Base-by-base conservation (phyloP, 1,284 basidiomycete genomes). In the Trichosporon coremiiforme region DNA sequence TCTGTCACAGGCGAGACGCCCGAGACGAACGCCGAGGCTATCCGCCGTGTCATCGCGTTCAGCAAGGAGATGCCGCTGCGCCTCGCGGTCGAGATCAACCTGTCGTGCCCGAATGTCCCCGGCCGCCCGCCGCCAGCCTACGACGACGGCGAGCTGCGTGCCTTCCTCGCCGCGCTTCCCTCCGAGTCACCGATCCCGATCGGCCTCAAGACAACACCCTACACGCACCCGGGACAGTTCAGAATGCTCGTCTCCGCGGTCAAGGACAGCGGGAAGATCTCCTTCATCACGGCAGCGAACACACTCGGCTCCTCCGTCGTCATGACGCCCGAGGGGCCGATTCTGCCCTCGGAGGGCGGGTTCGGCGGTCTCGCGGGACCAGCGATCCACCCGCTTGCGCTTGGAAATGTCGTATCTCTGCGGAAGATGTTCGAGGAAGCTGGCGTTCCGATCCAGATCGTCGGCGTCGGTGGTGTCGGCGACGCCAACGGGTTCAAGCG, bases 51-150 rank as follows among this genome's bases (percentile, higher is more conserved):
- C 7, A 67, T 73, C 12, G 29, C 29, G 12, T 15, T 57, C 13
- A 35, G 41, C 4, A 3, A 12, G 1, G 36, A 67, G 25, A n/a
- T 69, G 0, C 22, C 8, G 8, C 41, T 66, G 25, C 66, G 66
- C 6, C 57, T 73, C 4, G 72, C 72, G 0, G 66, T 73, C 33
- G 72, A 73, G 64, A 67, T 73, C 60, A 73, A 73, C 66, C 70
- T 73, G 7, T 68, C 66, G 9, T 73, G 72, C 60, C 72, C 72
- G 6, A 73, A 73, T 45, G 72, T 73, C 12, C 72, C 72, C 6
- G 70, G 68, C 57, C 67, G 65, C 50, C 72, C 72, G 9, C 72
- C 72, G 15, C 72, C 72, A 0, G 72, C 72, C 13, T 73, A 71
- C 68, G 66, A 73, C n/a, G 68, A 66, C 12, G 53, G 31, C n/a